A percentile compares a stretch with the other conserved stretches of the same genome.
Evolutionary conservation across 1,139 yeast genomes (phyloP).

Genomic region (Nakaseomyces glabratus): DNA sequence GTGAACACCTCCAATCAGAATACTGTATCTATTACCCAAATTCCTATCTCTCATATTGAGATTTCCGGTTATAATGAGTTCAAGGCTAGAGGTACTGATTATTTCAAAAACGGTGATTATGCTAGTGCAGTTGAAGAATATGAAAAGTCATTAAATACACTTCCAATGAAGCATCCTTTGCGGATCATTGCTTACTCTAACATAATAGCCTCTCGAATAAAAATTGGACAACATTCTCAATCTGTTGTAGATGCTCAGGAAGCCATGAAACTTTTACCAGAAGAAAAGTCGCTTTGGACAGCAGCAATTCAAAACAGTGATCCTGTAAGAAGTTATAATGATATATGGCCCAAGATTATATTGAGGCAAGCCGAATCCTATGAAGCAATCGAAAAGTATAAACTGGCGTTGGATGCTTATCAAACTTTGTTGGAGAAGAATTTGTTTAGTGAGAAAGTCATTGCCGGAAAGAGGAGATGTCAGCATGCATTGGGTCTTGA

Average conservation of each 20-base stretch:
- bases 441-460: slow-evolving; percentile 48
- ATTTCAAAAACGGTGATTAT: slow-evolving; percentile 78
- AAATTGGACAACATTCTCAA: slow-evolving; percentile 64
- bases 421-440: slow-evolving; percentile 58
- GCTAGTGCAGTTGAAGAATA: slow-evolving; percentile 54
- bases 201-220: slow-evolving; percentile 59
- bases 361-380: slow-evolving; percentile 72
- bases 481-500: slow-evolving; percentile 30
- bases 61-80: slow-evolving; percentile 36
- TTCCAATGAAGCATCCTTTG: slow-evolving; percentile 60
- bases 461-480: slow-evolving; percentile 83
- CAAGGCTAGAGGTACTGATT: slow-evolving; percentile 50
- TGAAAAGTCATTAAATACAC: slow-evolving; percentile 47
- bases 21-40: slow-evolving; percentile 6
- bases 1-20: neutral
- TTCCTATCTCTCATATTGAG: slow-evolving; percentile 26
- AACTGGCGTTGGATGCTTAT: slow-evolving; percentile 55
- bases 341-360: slow-evolving; percentile 65
- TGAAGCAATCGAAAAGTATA: slow-evolving; percentile 66
- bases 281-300: slow-evolving; percentile 27
- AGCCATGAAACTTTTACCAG: slow-evolving; percentile 53
- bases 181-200: slow-evolving; percentile 68
- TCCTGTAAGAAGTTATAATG: slow-evolving; percentile 50
- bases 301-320: slow-evolving; percentile 34
- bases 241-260: slow-evolving; percentile 46